Conservation (phyloP, 306 rosid genomes). For the Amphicarpaea edgeworthii region DNA sequence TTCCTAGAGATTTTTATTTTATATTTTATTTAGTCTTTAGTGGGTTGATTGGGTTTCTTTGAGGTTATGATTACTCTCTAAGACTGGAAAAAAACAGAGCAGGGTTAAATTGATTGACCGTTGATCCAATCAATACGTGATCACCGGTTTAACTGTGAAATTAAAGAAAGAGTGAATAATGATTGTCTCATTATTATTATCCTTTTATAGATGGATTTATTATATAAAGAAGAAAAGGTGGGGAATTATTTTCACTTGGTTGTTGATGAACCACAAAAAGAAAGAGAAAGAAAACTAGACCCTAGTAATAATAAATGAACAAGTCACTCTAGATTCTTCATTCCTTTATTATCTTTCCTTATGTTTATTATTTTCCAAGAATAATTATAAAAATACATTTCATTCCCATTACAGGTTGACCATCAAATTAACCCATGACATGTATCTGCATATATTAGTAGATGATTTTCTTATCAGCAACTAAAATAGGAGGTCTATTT, state of each 20-base stretch:
- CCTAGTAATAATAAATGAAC: background rate
- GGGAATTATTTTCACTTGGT: slow-evolving; percentile 37
- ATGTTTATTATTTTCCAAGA: background rate
- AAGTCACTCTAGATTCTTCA: slow-evolving; percentile 1
- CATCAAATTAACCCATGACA: background rate
- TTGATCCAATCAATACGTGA: slow-evolving; percentile 18
- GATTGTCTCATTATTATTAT: slow-evolving; percentile 24
- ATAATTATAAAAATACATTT: background rate
- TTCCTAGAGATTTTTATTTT: background rate
- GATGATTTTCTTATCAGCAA: background rate
- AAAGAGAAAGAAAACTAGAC: background rate
- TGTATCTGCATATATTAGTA: background rate
- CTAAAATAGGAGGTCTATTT: background rate
- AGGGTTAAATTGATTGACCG: slow-evolving; percentile 1
- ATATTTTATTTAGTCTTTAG: background rate
- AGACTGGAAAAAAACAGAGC: slow-evolving; percentile 12
- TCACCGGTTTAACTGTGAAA: slow-evolving; percentile 3
- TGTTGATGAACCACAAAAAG: slow-evolving; percentile 34
- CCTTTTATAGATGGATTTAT: background rate
- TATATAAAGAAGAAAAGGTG: background rate
- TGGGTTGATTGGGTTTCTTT: slow-evolving; percentile 25
- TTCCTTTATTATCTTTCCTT: background rate
- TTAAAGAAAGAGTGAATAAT: background rate
- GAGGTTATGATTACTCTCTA: slow-evolving; percentile 34
- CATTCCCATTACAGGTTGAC: background rate